A percentile compares a stretch with the other conserved stretches of the same genome.
Evolutionary conservation across 139 green algal species (phyloP).

Genomic region (Pseudopediastrum boryanum): DNA sequence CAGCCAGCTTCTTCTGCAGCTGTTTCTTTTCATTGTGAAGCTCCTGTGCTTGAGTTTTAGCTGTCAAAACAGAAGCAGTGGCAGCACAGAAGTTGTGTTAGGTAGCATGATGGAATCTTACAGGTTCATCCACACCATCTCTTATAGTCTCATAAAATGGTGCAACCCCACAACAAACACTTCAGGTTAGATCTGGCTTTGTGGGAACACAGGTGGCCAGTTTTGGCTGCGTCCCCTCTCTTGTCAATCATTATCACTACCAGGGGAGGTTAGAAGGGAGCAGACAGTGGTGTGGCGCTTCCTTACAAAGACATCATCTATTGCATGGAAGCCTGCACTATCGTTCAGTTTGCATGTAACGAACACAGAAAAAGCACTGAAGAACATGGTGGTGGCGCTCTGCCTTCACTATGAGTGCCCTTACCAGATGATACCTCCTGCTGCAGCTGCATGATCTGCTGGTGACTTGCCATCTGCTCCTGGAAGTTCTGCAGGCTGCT

Average conservation of each 20-base stretch:
- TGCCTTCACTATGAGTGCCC: neutral
- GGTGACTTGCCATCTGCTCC: slow-evolving; percentile 9
- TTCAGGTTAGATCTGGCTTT: too few species aligned
- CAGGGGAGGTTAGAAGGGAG: neutral
- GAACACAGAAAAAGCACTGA: neutral
- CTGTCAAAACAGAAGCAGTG: neutral
- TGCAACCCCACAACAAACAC: too few species aligned
- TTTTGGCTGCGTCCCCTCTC: too few species aligned
- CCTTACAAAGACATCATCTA: neutral
- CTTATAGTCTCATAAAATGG: too few species aligned
- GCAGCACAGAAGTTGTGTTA: neutral
- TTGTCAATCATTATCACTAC: neutral
- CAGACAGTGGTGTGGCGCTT: neutral
- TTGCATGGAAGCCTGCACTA: neutral
- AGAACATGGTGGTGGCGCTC: neutral
- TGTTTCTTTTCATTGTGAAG: slow-evolving; percentile 22
- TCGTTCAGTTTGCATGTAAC: neutral
- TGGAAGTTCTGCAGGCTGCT: slow-evolving; percentile 31
- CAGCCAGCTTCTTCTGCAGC: slow-evolving; percentile 39
- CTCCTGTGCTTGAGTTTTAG: slow-evolving; percentile 27
- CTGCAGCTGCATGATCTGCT: slow-evolving; percentile 26
- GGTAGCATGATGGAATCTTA: neutral
- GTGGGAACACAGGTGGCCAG: too few species aligned
- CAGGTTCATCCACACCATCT: too few species aligned
- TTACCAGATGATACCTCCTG: slow-evolving; percentile 18